phyloP scores from a whole-genome alignment of 2,329 filamentous ascomycete species.

The Lachnellula hyalina region DNA sequence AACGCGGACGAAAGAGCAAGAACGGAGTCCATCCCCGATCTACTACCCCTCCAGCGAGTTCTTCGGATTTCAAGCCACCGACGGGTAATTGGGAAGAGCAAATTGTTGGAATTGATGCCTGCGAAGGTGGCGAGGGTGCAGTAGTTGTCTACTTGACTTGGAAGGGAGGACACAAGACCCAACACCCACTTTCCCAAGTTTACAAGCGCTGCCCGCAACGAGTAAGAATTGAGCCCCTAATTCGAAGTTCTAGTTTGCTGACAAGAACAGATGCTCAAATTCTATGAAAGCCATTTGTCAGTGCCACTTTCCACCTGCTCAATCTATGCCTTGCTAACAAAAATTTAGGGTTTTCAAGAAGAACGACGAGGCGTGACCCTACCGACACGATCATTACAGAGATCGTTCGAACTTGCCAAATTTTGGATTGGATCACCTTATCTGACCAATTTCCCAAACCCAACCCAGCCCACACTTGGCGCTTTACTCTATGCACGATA shows the following conservation, averaged over 20 bases:
- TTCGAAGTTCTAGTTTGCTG: slow-evolving; percentile 2
- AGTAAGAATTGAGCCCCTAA: slow-evolving; percentile 37
- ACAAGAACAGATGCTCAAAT: slow-evolving; percentile 39
- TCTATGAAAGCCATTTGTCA: slow-evolving; percentile 45
- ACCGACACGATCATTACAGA: background rate
- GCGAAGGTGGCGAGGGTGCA: slow-evolving; percentile 58
- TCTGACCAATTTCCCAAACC: background rate
- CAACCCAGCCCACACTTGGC: background rate
- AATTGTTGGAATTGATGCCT: slow-evolving; percentile 64
- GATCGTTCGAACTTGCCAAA: background rate
- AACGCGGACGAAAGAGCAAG: slow-evolving; percentile 25
- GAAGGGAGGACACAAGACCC: slow-evolving; percentile 68
- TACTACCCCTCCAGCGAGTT: slow-evolving; percentile 43
- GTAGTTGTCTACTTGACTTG: slow-evolving; percentile 67
- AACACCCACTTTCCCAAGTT: slow-evolving; percentile 62
- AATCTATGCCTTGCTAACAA: slow-evolving; percentile 9
- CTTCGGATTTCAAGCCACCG: slow-evolving; percentile 57
- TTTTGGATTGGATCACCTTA: background rate
- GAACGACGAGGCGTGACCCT: background rate
- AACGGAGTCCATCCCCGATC: slow-evolving; percentile 40
- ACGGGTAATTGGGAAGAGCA: slow-evolving; percentile 73
- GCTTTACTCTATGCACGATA: background rate
- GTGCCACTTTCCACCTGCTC: slow-evolving; percentile 9
- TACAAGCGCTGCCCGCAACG: slow-evolving; percentile 76
- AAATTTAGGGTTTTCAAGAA: slow-evolving; percentile 23